A percentile compares a stretch with the other conserved stretches of the same genome.
Conservation (phyloP, 2,329 filamentous ascomycete species). For the Diaporthe longicolla region DNA sequence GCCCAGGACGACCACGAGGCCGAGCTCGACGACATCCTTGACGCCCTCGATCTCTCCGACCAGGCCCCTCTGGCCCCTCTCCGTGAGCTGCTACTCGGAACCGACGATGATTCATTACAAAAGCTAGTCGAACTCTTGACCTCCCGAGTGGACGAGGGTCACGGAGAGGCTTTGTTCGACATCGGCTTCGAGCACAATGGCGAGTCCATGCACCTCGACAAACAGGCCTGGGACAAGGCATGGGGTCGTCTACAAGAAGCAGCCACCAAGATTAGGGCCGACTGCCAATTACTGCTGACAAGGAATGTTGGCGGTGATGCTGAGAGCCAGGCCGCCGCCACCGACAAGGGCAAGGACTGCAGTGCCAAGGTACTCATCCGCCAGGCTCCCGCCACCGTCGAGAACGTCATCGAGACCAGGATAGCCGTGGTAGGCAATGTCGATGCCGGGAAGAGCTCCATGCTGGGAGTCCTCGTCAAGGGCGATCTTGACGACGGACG, state of each 20-base stretch:
- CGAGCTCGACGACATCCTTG: slow-evolving; percentile 92
- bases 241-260: slow-evolving; percentile 75
- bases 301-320: slow-evolving; percentile 86
- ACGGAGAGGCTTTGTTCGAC: slow-evolving; percentile 92
- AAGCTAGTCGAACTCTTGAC: slow-evolving; percentile 77
- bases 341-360: slow-evolving; percentile 78
- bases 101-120: slow-evolving; percentile 71
- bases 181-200: slow-evolving; percentile 92
- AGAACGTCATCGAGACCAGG: slow-evolving; percentile 93
- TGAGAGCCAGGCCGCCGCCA: slow-evolving; percentile 74
- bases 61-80: slow-evolving; percentile 76
- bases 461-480: slow-evolving; percentile 95
- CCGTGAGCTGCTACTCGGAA: slow-evolving; percentile 80
- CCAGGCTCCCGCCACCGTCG: slow-evolving; percentile 78
- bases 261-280: slow-evolving; percentile 75
- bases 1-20: slow-evolving; percentile 71
- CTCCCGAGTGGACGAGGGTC: slow-evolving; percentile 82
- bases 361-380: slow-evolving; percentile 91
- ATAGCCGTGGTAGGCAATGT: slow-evolving; percentile 99
- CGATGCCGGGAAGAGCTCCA: slow-evolving; percentile 96
- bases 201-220: slow-evolving; percentile 83
- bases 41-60: slow-evolving; percentile 87
- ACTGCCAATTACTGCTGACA: slow-evolving; percentile 88
- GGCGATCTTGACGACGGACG: slow-evolving; percentile 94
- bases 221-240: slow-evolving; percentile 82